Evolutionary conservation across 768 basidiomycete species (phyloP), one percentile per base, ranked within the genome.

Genomic region (Kwoniella botswanensis): DNA sequence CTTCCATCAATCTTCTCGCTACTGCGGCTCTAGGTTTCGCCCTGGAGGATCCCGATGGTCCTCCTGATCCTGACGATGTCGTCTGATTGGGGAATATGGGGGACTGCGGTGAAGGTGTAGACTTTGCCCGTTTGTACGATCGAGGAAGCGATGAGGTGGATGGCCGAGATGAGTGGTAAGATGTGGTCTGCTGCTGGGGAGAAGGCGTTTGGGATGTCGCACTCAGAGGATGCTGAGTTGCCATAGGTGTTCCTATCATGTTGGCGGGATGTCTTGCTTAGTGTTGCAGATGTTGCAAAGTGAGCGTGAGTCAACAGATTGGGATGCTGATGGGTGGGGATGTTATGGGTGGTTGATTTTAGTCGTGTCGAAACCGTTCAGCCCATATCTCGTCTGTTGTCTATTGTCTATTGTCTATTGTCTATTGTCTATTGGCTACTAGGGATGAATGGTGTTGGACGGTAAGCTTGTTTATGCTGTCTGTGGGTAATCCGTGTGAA

Each of bases 121-220:
- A 54, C 21, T 75, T 75, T 0, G 60, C 65, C n/a, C 74, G 58
- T 56, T 75, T 75, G 53, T 72, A 71, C 2, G 74, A 73, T 56
- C 74, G 68, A 9, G 72, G 68, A 4, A 65, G 59, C 18, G 54
- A 67, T 24, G 68, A 65, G 13, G 68, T 63, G 22, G 69, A 71
- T 21, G 65, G 71, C 35, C 71, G 61, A 44, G 70, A 67, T 24
- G 60, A 61, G 43, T 65, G 64, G 42, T 59, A 66, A 11, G 61
- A 64, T 10, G 54, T 5, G 35, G 63, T 12, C 17, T 21, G 22
- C 4, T 56, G 68, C 17, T 53, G 68, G 29, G 59, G 67, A 22
- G 67, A 63, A 13, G 67, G 67, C 22, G 67, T 68, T 7, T 46
- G 52, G 4, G 58, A 58, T 17, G 66, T 24, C 10, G 26, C 13